Base-by-base conservation (phyloP, 352 stramenopile species). In the Phytophthora boehmeriae region DNA sequence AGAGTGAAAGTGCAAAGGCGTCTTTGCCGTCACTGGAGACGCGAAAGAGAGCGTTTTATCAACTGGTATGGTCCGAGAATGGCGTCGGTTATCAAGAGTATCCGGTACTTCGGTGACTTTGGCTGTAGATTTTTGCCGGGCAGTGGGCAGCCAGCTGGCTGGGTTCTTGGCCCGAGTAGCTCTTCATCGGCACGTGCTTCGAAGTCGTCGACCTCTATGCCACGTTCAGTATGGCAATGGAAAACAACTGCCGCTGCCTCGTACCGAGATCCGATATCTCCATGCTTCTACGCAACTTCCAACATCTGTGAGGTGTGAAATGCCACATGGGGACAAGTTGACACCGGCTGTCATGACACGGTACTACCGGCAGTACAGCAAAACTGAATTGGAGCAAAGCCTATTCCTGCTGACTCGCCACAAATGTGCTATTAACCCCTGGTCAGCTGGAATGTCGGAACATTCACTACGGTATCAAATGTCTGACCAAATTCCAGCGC, bases 21-120 rank as follows among this genome's bases (percentile, higher is more conserved):
- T 25, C 6, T 34, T 30, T 5, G 66, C 50, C 49, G 34, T 42
- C 8, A 55, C 11, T 5, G n/a, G 23, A 51, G 58, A 69, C 66
- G 60, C 60, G 54, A 71, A 71, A 63, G 60, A 74, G 66, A 70
- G 65, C 54, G 65, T 56, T 44, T 68, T 66, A 30, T 13, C 41
- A 47, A 62, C 42, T 68, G 64, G 27, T 52, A 2, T 14, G 36
- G 27, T 55, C 32, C 46, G 56, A 30, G 20, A 60, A 36, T 32
- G 23, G 47, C 41, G 30, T 44, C 47, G 27, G 14, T 2, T n/a
- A 55, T 44, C 19, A 52, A 41, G 27, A 58, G 58, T 61, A 71
- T 65, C 54, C 61, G 54, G 61, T 30, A 6, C 47, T 19, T 32
- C 20, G 42, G 35, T 17, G 38, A 20, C 44, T 59, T 35, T 35